phyloP scores from a whole-genome alignment of 306 rosid genomes.

The Astragalus membranaceus region DNA sequence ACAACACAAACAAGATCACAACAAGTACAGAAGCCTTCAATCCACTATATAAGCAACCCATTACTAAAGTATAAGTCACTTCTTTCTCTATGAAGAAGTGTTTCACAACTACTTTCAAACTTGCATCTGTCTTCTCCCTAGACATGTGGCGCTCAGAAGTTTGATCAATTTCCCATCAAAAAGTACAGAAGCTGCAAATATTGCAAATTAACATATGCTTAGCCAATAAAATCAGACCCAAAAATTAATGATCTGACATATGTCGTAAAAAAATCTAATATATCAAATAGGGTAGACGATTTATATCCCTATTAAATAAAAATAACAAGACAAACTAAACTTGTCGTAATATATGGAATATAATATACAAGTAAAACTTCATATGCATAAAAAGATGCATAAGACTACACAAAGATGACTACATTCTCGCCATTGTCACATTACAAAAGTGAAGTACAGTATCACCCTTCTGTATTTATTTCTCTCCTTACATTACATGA shows the following conservation, averaged over 20 bases:
- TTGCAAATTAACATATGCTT: conserved; percentile 7
- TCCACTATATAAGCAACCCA: no score
- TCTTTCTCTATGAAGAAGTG: no score
- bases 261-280: not conserved
- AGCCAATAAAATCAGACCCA: conserved; percentile 4
- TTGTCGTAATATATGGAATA: not conserved
- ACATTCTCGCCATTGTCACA: not conserved
- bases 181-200: conserved; percentile 62
- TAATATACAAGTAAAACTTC: not conserved
- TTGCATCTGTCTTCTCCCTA: no score
- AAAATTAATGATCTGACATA: not conserved
- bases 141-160: conserved; percentile 77
- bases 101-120: no score
- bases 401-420: not conserved
- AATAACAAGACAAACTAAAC: not conserved
- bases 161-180: conserved; percentile 93
- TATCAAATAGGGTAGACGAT: not conserved
- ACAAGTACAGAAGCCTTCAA: no score
- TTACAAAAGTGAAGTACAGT: not conserved
- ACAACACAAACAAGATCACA: no score
- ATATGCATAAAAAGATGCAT: not conserved
- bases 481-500: no score
- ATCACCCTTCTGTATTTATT: not conserved
- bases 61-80: no score
- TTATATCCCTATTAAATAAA: not conserved